phyloP scores from a whole-genome alignment of 371 early-diverging fungal species.

The Rhizopus microsporus region DNA sequence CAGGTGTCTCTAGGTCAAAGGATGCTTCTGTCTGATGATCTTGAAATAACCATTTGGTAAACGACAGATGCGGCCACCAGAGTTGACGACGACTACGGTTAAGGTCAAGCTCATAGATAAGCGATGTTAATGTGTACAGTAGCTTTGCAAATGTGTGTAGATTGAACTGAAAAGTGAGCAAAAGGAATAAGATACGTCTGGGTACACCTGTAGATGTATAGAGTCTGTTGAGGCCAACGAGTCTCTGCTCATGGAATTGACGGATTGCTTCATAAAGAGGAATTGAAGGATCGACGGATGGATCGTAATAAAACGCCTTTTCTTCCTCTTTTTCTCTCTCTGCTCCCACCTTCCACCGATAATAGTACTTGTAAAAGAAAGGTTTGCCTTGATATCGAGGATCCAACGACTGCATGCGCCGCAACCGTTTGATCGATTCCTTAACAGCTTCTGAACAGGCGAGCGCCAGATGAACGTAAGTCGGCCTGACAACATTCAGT shows the following conservation, averaged over 20 bases:
- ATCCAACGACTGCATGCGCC: constrained; percentile 37
- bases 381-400: constrained; percentile 38
- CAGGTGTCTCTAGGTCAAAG: constrained; percentile 32
- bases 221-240: constrained; percentile 32
- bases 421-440: constrained; percentile 32
- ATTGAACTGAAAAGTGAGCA: constrained; percentile 47
- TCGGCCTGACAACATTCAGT: constrained; percentile 23
- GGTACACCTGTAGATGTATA: constrained; percentile 31
- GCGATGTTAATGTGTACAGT: constrained; percentile 42
- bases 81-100: constrained; percentile 24
- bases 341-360: constrained; percentile 20
- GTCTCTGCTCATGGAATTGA: constrained; percentile 34
- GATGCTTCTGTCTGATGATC: constrained; percentile 11
- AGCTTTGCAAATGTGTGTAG: constrained; percentile 44
- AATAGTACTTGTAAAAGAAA: constrained; percentile 28
- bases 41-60: constrained; percentile 25
- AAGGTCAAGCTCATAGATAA: constrained; percentile 43
- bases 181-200: constrained; percentile 39
- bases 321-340: constrained; percentile 10
- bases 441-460: constrained; percentile 39
- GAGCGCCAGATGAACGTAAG: constrained; percentile 33
- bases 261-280: constrained; percentile 33
- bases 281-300: constrained; percentile 32
- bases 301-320: constrained; percentile 13
- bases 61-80: constrained; percentile 35